Evolutionary conservation across 2,329 filamentous ascomycete species (phyloP).

Genomic region (Zymoseptoria pseudotritici): DNA sequence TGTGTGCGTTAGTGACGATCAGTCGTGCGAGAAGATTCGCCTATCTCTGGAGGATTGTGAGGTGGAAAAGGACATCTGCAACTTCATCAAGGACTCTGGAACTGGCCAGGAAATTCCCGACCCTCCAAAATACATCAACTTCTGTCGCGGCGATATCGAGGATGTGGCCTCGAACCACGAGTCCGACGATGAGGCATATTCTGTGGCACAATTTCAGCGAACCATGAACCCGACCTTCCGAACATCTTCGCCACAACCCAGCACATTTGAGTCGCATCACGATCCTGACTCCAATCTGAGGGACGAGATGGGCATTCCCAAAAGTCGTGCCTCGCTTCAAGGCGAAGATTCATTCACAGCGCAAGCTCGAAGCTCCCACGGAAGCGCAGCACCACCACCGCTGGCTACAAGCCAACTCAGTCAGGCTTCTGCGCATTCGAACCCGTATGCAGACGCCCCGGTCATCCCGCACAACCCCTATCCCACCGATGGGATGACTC

Average conservation of each 20-base stretch:
- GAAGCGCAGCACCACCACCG: slow-evolving; percentile 20
- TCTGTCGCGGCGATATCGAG: slow-evolving; percentile 76
- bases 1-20: slow-evolving; percentile 92
- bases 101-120: slow-evolving; percentile 98
- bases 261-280: slow-evolving; percentile 84
- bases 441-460: slow-evolving; percentile 57
- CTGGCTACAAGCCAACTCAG: slow-evolving; percentile 19
- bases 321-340: slow-evolving; percentile 32
- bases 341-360: slow-evolving; percentile 25
- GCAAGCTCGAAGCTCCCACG: slow-evolving; percentile 23
- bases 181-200: slow-evolving; percentile 83
- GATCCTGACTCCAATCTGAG: slow-evolving; percentile 71
- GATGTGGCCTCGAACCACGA: slow-evolving; percentile 69
- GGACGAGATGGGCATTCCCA: slow-evolving; percentile 53
- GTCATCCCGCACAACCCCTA: slow-evolving; percentile 86
- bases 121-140: slow-evolving; percentile 97
- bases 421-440: slow-evolving; percentile 23
- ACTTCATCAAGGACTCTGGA: slow-evolving; percentile 80
- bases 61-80: slow-evolving; percentile 86
- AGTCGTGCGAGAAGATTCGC: slow-evolving; percentile 90
- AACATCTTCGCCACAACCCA: slow-evolving; percentile 92
- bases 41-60: slow-evolving; percentile 91
- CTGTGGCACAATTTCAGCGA: slow-evolving; percentile 89
- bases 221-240: slow-evolving; percentile 94
- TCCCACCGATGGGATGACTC: slow-evolving; percentile 92